Percentiles rank a stretch among this genome's conserved stretches.
These are phyloP conservation scores for Rhodomyrtus psidioides DNA, from an alignment of 441 rosid genomes.

Conservation along the genomic window DNA sequence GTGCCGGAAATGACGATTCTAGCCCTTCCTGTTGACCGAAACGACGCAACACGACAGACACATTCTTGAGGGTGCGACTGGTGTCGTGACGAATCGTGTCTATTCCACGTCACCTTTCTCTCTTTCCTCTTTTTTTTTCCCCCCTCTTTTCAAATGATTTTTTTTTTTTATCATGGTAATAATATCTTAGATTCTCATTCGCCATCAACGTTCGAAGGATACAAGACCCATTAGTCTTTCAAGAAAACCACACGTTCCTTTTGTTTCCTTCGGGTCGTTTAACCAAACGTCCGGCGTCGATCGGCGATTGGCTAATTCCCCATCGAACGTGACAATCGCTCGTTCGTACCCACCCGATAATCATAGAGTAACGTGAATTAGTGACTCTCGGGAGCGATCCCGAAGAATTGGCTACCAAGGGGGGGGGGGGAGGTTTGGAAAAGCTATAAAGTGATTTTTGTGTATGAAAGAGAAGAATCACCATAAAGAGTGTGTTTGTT, in stretches of 20 bases:
- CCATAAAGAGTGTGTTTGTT: too few relatives aligned
- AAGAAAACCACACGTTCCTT: background rate
- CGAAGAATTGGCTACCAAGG: too few relatives aligned
- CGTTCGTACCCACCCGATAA: fast-evolving
- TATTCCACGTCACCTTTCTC: background rate
- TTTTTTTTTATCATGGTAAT: background rate
- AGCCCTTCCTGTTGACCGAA: background rate
- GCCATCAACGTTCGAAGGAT: background rate
- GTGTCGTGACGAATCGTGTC: background rate
- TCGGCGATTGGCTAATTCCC: background rate
- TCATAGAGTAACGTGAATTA: background rate
- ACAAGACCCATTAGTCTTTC: background rate
- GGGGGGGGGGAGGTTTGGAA: too few relatives aligned
- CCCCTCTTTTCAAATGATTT: background rate
- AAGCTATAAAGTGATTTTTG: too few relatives aligned
- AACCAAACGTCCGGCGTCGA: background rate
- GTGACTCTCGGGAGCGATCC: background rate
- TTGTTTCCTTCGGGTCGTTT: background rate
- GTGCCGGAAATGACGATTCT: background rate
- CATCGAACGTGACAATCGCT: too few relatives aligned
- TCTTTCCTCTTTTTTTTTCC: background rate
- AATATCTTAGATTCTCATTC: background rate
- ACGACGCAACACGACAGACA: background rate
- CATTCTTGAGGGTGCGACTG: background rate
- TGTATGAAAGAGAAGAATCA: too few relatives aligned